Percentiles rank a stretch among this genome's conserved stretches.
phyloP scores from a whole-genome alignment of 2,329 filamentous ascomycete species.

The Pyrenophora tritici-repentis region DNA sequence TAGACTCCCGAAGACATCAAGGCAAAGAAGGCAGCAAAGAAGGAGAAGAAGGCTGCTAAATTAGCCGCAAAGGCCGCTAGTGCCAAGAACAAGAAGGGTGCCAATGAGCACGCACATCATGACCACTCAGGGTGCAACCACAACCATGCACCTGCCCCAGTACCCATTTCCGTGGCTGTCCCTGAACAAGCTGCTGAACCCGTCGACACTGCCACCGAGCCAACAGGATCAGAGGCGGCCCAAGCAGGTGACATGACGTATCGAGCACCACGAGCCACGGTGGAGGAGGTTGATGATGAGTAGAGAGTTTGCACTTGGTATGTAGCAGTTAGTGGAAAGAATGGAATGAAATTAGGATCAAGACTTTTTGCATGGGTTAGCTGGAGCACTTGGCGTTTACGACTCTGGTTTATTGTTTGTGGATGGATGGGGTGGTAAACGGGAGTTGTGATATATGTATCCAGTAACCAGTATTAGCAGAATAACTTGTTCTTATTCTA shows the following conservation, averaged over 20 bases:
- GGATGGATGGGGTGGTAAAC: not conserved
- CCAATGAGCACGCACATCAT: slow-evolving; percentile 32
- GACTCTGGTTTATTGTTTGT: not conserved
- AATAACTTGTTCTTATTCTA: no score
- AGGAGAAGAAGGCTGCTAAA: slow-evolving; percentile 45
- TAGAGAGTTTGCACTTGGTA: not conserved
- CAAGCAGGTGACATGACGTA: slow-evolving; percentile 31
- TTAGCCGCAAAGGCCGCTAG: slow-evolving; percentile 36
- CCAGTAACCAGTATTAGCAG: no score
- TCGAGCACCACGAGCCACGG: slow-evolving; percentile 40
- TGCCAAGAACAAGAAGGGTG: slow-evolving; percentile 42
- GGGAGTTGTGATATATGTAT: no score
- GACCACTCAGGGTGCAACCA: slow-evolving; percentile 31
- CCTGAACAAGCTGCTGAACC: slow-evolving; percentile 9
- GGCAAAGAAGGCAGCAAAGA: slow-evolving; percentile 52
- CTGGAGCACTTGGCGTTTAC: not conserved
- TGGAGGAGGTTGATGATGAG: slow-evolving; percentile 47
- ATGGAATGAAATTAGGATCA: not conserved
- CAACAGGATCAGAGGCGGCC: slow-evolving; percentile 36
- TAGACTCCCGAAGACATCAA: slow-evolving; percentile 51
- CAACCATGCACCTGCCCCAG: slow-evolving; percentile 8
- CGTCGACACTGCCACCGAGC: slow-evolving; percentile 32
- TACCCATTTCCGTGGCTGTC: slow-evolving; percentile 1
- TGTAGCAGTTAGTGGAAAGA: not conserved
- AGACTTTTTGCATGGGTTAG: slow-evolving; percentile 14